Conservation (phyloP, 2,329 filamentous ascomycete species). For the Phialophora chinensis region DNA sequence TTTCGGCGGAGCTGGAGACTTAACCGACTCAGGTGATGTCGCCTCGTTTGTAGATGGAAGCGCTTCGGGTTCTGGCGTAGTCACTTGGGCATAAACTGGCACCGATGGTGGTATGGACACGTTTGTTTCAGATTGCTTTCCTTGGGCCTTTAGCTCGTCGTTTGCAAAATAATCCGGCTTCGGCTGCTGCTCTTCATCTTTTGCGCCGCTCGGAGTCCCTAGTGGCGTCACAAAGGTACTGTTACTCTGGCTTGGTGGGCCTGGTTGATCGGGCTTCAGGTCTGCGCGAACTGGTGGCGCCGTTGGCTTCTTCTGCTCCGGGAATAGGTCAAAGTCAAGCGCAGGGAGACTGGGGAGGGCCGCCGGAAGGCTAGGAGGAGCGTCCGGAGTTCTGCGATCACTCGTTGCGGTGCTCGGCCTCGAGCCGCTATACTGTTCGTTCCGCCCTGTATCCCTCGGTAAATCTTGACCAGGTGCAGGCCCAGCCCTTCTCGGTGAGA, state of each 20-base stretch:
- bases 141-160: constrained; percentile 18
- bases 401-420: constrained; percentile 31
- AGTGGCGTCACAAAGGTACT: constrained; percentile 47
- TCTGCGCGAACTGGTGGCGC: constrained; percentile 20
- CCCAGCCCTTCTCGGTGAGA: constrained; percentile 23
- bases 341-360: constrained; percentile 23
- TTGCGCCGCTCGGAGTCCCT: constrained; percentile 44
- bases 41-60: constrained; percentile 25
- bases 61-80: constrained; percentile 17
- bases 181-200: constrained; percentile 39
- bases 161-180: constrained; percentile 27
- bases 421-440: constrained; percentile 17
- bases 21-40: constrained; percentile 34
- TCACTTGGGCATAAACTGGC: constrained; percentile 13
- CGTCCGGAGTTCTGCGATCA: constrained; percentile 29
- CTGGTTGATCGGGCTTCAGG: constrained; percentile 41
- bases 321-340: constrained; percentile 23
- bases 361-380: constrained; percentile 25
- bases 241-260: constrained; percentile 42
- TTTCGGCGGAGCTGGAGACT: constrained; percentile 53
- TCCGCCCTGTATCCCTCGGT: constrained; percentile 18
- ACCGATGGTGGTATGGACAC: constrained; percentile 16
- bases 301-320: constrained; percentile 28
- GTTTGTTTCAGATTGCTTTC: constrained; percentile 13
- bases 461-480: constrained; percentile 23